Base-by-base conservation (phyloP, 176 grass and related monocot genomes). In the Carex parvula region DNA sequence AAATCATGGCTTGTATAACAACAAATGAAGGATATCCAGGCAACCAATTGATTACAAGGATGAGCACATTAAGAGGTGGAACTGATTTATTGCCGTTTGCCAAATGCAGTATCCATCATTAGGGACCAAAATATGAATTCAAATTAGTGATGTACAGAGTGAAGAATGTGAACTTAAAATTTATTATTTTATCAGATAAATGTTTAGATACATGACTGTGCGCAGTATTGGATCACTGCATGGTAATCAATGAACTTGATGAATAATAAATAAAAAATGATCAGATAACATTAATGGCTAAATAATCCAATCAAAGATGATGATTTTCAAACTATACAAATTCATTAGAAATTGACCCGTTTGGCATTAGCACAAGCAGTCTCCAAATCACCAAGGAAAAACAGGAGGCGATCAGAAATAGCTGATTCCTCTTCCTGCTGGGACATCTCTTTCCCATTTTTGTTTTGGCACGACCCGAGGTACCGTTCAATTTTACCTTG, bases 321-420 rank as follows among this genome's bases (percentile, higher is more conserved):
- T 63, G 21, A 54, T 52, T 52, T 1, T 52, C 32, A 81, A 64
- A 44, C 17, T 68, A 33, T 29, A n/a, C 62, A 56, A 1, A 37
- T 56, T 18, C 35, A 53, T 91, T 87, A 93, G 11, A 77, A 39
- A 60, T 81, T 90, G 0, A 64, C 69, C 41, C 85, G 89, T 81
- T 94, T 98, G 57, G 91, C 91, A 46, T 85, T 66, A 1, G 92
- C 90, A 9, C 89, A 98, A 22, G 92, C 95, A 8, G 84, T 75
- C 79, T 98, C 95, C 74, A 98, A 12, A 69, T 98, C 95, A 21
- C 95, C 95, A 7, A 98, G 84, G 84, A 98, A 98, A 83, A 98
- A 98, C 0, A 98, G 42, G 67, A 95, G 92, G 20, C 83, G 85
- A 78, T 95, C 87, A 14, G 89, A 93, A 73, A 98, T 87, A 63